Evolutionary conservation across 2,329 filamentous ascomycete species (phyloP).

Genomic region (Xenosphaeropsis pyriputrescens): DNA sequence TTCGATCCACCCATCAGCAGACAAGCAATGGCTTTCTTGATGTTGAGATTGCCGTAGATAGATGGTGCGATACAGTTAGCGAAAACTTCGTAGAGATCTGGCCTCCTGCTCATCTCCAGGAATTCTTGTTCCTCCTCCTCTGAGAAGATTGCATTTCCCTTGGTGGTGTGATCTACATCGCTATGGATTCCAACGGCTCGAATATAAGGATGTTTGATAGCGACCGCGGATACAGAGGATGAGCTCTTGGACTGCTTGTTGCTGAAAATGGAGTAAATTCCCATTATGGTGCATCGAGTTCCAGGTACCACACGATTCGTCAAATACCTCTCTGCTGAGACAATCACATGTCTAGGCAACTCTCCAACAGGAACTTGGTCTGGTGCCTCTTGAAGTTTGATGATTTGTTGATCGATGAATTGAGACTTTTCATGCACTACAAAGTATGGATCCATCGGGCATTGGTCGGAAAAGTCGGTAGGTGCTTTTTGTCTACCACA

Average conservation of each 20-base stretch:
- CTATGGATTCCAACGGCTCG: constrained; percentile 85
- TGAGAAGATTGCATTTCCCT: constrained; percentile 70
- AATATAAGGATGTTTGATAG: constrained; percentile 89
- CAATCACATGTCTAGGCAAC: constrained; percentile 82
- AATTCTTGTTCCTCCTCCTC: constrained; percentile 98
- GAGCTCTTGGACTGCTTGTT: constrained; percentile 74
- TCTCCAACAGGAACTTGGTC: constrained; percentile 97
- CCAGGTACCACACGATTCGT: constrained; percentile 93
- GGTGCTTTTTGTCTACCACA: constrained; percentile 52
- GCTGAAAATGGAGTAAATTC: constrained; percentile 96
- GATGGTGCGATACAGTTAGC: constrained; percentile 89
- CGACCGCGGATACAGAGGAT: constrained; percentile 64
- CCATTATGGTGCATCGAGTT: constrained; percentile 87
- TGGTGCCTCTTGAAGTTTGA: constrained; percentile 94
- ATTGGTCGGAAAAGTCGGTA: constrained; percentile 58
- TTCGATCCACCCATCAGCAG: constrained; percentile 89
- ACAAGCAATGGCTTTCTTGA: constrained; percentile 95
- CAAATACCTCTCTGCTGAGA: constrained; percentile 91
- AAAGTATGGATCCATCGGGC: constrained; percentile 89
- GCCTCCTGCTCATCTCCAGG: constrained; percentile 72
- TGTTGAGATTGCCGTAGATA: constrained; percentile 90
- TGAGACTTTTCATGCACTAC: constrained; percentile 86
- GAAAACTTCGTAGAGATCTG: constrained; percentile 86
- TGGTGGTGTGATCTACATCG: constrained; percentile 78
- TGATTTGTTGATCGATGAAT: constrained; percentile 95